phyloP scores from a whole-genome alignment of 768 basidiomycete species.

The Suillus variegatus region DNA sequence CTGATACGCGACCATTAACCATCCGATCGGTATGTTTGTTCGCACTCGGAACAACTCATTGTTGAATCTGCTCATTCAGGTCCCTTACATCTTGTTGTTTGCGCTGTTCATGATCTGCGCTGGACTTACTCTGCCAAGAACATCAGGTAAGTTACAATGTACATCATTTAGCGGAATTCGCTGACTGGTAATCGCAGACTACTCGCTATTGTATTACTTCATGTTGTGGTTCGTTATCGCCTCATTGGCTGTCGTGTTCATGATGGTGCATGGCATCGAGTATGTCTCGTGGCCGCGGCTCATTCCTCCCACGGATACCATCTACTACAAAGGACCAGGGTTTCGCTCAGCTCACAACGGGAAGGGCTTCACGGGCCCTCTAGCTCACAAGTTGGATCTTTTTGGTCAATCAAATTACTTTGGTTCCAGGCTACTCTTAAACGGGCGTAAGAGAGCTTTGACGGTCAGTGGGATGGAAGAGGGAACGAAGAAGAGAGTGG shows the following conservation, averaged over 20 bases:
- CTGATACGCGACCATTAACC: constrained; percentile 79
- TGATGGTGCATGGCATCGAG: constrained; percentile 84
- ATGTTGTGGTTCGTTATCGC: constrained; percentile 76
- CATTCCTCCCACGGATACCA: constrained; percentile 72
- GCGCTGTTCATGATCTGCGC: constrained; percentile 88
- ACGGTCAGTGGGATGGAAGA: constrained; percentile 54
- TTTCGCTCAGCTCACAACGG: constrained; percentile 78
- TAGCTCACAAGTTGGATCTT: constrained; percentile 33
- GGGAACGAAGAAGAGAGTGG: constrained; percentile 77
- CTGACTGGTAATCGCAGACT: constrained; percentile 49
- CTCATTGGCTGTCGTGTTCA: constrained; percentile 63
- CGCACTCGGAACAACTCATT: constrained; percentile 3
- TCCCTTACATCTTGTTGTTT: constrained; percentile 80
- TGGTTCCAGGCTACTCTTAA: constrained; percentile 35
- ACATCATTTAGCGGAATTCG: neutral
- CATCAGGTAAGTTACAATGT: constrained; percentile 64
- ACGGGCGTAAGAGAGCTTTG: constrained; percentile 37
- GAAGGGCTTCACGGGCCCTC: constrained; percentile 58
- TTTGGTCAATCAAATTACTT: constrained; percentile 36
- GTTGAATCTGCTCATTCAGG: constrained; percentile 44
- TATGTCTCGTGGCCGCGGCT: constrained; percentile 96
- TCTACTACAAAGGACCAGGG: constrained; percentile 89
- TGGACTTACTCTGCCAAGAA: constrained; percentile 81
- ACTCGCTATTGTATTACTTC: constrained; percentile 84
- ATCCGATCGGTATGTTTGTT: constrained; percentile 71